phyloP scores from a whole-genome alignment of 345 rosid genomes.

The Populus simonii region DNA sequence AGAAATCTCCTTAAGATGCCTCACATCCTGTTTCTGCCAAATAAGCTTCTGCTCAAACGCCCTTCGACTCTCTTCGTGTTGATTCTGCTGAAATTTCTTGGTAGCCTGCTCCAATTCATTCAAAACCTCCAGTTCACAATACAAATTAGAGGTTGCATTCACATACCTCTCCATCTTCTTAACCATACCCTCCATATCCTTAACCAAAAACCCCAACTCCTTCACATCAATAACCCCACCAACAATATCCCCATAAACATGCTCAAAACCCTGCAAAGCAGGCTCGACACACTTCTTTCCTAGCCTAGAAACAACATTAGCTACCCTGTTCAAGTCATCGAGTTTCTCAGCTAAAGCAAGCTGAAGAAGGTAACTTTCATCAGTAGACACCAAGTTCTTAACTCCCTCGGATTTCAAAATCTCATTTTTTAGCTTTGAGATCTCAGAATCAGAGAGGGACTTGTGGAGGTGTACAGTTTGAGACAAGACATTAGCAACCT shows the following conservation, averaged over 20 bases:
- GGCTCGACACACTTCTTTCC: slow-evolving; percentile 87
- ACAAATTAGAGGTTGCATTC: slow-evolving; percentile 65
- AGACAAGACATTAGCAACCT: slow-evolving; percentile 87
- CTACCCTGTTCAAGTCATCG: slow-evolving; percentile 75
- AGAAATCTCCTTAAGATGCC: slow-evolving; percentile 79
- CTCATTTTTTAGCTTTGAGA: slow-evolving; percentile 67
- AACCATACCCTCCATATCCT: slow-evolving; percentile 90
- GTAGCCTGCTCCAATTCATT: slow-evolving; percentile 78
- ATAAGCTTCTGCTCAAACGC: slow-evolving; percentile 88
- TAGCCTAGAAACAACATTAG: slow-evolving; percentile 74
- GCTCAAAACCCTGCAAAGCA: slow-evolving; percentile 92
- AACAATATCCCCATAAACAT: slow-evolving; percentile 77
- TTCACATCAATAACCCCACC: slow-evolving; percentile 74
- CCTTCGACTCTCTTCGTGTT: slow-evolving; percentile 76
- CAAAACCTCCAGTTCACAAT: slow-evolving; percentile 84
- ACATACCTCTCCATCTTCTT: slow-evolving; percentile 88
- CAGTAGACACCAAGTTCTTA: slow-evolving; percentile 54
- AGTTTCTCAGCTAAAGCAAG: slow-evolving; percentile 84
- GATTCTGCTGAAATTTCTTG: slow-evolving; percentile 72
- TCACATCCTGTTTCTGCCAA: slow-evolving; percentile 96
- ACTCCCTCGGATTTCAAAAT: slow-evolving; percentile 67
- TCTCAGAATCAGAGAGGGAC: slow-evolving; percentile 70
- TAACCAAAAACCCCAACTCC: slow-evolving; percentile 79
- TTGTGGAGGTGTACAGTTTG: slow-evolving; percentile 79
- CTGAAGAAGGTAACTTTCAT: slow-evolving; percentile 59